Conservation (phyloP, 139 green algal genomes). For the Chlorella sp. region DNA sequence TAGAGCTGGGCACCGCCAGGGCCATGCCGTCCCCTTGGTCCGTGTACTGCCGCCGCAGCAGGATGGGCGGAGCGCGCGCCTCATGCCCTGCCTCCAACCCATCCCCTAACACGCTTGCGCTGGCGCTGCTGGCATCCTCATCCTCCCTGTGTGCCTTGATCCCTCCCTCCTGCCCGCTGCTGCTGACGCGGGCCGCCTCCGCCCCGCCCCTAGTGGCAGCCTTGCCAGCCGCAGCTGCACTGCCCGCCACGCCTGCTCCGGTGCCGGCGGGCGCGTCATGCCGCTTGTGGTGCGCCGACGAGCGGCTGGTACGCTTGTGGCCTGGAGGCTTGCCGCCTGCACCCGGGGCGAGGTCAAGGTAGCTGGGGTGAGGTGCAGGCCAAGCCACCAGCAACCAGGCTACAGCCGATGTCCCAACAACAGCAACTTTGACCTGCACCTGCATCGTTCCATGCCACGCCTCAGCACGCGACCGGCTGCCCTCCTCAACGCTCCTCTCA, state of each 20-base stretch:
- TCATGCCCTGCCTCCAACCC: not conserved
- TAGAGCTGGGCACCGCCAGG: not conserved
- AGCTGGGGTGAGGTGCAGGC: too few species aligned
- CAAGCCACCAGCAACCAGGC: too few species aligned
- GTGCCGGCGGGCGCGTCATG: not conserved
- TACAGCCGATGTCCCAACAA: too few species aligned
- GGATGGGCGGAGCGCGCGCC: not conserved
- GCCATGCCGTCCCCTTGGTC: not conserved
- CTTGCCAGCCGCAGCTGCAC: not conserved
- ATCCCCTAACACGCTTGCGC: not conserved
- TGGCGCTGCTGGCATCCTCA: not conserved
- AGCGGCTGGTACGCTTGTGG: not conserved
- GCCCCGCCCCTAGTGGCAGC: not conserved
- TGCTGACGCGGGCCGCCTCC: not conserved
- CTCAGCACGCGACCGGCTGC: too few species aligned
- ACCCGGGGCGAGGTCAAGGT: too few species aligned
- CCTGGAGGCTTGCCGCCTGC: constrained; percentile 17
- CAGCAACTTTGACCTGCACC: too few species aligned
- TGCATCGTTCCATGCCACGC: too few species aligned
- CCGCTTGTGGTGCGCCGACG: not conserved
- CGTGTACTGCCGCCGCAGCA: constrained; percentile 3
- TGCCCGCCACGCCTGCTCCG: not conserved
- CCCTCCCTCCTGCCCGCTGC: not conserved
- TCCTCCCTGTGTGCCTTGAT: not conserved
- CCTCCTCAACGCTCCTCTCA: too few species aligned